Evolutionary conservation across 1,284 basidiomycete genomes (phyloP).

Genomic region (Apiotrichum gamsii): DNA sequence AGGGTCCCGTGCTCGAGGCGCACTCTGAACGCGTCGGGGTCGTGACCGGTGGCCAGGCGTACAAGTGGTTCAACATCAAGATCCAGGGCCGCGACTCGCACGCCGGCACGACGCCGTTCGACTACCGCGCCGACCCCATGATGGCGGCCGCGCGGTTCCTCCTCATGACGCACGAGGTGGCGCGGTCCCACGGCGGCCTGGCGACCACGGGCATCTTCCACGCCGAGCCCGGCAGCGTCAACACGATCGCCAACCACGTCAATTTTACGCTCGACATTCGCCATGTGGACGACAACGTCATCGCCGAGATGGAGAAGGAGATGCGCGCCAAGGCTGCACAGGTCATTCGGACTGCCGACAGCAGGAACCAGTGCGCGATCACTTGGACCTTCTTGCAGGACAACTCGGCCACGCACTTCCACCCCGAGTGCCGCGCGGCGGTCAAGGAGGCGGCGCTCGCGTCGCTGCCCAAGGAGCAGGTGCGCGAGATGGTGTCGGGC

Average conservation of each 20-base stretch:
- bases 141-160: slow-evolving; percentile 13
- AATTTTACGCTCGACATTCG: slow-evolving; percentile 24
- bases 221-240: slow-evolving; percentile 15
- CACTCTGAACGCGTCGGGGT: slow-evolving; percentile 16
- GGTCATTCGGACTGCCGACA: slow-evolving; percentile 1
- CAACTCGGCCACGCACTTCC: slow-evolving; percentile 12
- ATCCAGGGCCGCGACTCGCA: slow-evolving; percentile 26
- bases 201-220: slow-evolving; percentile 19
- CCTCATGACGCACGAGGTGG: slow-evolving; percentile 13
- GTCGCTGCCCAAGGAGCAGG: slow-evolving; percentile 3
- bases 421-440: slow-evolving; percentile 5
- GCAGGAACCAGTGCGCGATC: neutral
- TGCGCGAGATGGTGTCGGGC: slow-evolving; percentile 13
- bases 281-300: slow-evolving; percentile 14
- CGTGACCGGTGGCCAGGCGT: slow-evolving; percentile 28
- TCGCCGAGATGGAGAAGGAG: slow-evolving; percentile 18
- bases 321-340: slow-evolving; percentile 7
- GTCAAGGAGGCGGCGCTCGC: slow-evolving; percentile 6
- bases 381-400: slow-evolving; percentile 11
- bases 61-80: slow-evolving; percentile 25
- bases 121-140: slow-evolving; percentile 22
- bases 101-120: slow-evolving; percentile 28
- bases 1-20: slow-evolving; percentile 29
- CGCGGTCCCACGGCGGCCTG: slow-evolving; percentile 12
- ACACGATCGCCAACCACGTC: slow-evolving; percentile 18